phyloP scores from a whole-genome alignment of 768 basidiomycete species.

The Galerina sulciceps region DNA sequence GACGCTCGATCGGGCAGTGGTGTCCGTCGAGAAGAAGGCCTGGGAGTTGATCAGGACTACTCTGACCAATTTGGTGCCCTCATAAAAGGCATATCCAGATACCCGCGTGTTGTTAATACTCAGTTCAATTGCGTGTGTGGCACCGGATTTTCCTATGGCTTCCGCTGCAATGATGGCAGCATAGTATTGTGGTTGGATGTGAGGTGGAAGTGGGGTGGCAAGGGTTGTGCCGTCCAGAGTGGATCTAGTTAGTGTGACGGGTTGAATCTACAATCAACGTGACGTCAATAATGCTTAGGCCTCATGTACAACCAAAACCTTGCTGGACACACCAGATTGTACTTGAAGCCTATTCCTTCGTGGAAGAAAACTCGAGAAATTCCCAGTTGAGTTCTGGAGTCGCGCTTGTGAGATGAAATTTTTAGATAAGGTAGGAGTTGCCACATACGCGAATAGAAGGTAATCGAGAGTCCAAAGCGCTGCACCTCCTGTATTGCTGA shows the following conservation, averaged over 20 bases:
- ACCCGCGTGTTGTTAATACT: constrained; percentile 46
- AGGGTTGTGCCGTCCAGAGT: constrained; percentile 59
- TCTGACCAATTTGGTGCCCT: constrained; percentile 43
- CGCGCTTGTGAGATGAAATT: neutral
- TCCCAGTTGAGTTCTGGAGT: constrained; percentile 47
- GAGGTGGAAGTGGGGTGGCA: constrained; percentile 52
- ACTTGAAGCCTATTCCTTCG: constrained; percentile 73
- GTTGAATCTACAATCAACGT: constrained; percentile 56
- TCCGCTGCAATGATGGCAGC: constrained; percentile 64
- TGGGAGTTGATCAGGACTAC: constrained; percentile 64
- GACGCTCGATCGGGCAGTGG: constrained; percentile 38
- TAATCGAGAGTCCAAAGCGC: constrained; percentile 74
- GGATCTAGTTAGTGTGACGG: constrained; percentile 57
- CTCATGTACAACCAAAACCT: neutral
- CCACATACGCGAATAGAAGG: constrained; percentile 53
- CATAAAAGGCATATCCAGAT: constrained; percentile 67
- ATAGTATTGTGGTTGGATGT: constrained; percentile 71
- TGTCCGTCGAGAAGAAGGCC: constrained; percentile 46
- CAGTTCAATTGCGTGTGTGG: constrained; percentile 50
- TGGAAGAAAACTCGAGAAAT: constrained; percentile 65
- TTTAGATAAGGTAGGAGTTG: neutral
- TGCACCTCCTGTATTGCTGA: constrained; percentile 73
- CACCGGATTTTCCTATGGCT: constrained; percentile 53
- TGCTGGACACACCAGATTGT: constrained; percentile 51
- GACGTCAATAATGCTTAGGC: neutral